Evolutionary conservation across 345 rosid genomes (phyloP), one percentile per base, ranked within the genome.

Genomic region (Mercurialis annua): DNA sequence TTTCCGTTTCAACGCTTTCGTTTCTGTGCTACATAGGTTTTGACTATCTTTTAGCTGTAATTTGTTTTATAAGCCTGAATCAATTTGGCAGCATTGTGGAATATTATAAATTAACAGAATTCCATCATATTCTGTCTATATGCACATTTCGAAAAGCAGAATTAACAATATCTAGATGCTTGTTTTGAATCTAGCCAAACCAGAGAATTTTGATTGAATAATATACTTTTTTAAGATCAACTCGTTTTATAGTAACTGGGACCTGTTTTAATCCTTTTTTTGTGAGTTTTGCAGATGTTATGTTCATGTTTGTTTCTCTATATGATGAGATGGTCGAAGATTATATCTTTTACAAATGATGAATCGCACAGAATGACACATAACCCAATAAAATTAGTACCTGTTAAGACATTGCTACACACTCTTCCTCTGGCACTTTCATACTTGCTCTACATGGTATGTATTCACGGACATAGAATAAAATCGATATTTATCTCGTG

Each of bases 381-480:
- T 24, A 65, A 59, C 58, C 67, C 78, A 27, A 67, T 33, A 58
- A 59, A 11, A 10, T 18, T 69, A n/a, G 63, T 69, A 44, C 66
- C 74, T 18, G 43, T 69, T 1, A 44, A 14, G 67, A 69, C 71
- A 51, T 38, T 75, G 65, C 26, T 47, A 51, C 72, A n/a, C 48
- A 59, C 78, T 36, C 55, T 59, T 51, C 78, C 71, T 59, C 38
- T 75, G 66, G 71, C 74, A 24, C 1, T 65, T 53, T 58, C 74
- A 4, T 69, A 75, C 49, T 46, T 75, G 55, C 70, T 69, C 44
- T 69, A 65, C 74, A 75, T 75, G 78, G 74, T 75, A 59, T 9
- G 66, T 23, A 40, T 17, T 38, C 47, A 36, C 12, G 0, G 5
- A 12, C 31, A 8, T 50, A 24, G 49, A 12, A 46, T 50, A 24